Conservation (phyloP, 2,329 filamentous ascomycete genomes). For the Paecilomyces dactylethromorphus region DNA sequence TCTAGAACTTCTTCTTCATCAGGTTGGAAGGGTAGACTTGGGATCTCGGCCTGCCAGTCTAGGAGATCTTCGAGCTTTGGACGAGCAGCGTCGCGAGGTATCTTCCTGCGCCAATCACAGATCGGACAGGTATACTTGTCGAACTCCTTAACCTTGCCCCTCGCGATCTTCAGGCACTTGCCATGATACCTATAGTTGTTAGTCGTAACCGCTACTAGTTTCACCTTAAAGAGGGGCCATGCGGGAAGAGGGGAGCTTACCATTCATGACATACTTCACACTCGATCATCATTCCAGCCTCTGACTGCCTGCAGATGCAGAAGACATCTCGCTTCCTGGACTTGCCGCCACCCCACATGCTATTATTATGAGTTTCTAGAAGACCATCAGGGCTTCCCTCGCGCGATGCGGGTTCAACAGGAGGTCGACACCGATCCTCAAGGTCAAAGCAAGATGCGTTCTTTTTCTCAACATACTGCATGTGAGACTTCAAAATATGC, state of each 20-base stretch:
- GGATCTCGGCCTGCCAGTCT: slow-evolving; percentile 76
- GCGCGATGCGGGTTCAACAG: slow-evolving; percentile 84
- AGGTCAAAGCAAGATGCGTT: slow-evolving; percentile 91
- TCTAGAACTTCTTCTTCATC: slow-evolving; percentile 84
- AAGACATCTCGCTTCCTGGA: slow-evolving; percentile 72
- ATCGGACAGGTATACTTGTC: slow-evolving; percentile 98
- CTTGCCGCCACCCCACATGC: slow-evolving; percentile 40
- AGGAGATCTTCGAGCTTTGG: slow-evolving; percentile 90
- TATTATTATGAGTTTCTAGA: slow-evolving; percentile 38
- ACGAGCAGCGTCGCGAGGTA: slow-evolving; percentile 89
- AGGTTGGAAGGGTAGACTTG: slow-evolving; percentile 79
- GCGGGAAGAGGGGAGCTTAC: slow-evolving; percentile 45
- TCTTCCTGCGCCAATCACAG: slow-evolving; percentile 94
- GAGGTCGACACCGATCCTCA: slow-evolving; percentile 77
- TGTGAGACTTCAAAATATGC: slow-evolving; percentile 89
- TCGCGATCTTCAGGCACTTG: slow-evolving; percentile 94
- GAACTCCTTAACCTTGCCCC: slow-evolving; percentile 96
- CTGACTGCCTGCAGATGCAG: slow-evolving; percentile 87
- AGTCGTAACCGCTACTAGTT: slow-evolving; percentile 12
- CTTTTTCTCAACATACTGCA: slow-evolving; percentile 85
- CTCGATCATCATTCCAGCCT: slow-evolving; percentile 99
- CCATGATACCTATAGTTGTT: slow-evolving; percentile 72
- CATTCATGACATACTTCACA: slow-evolving; percentile 98
- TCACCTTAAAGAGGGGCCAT: no score
- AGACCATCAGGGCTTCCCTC: slow-evolving; percentile 61